Evolutionary conservation across 345 rosid species (phyloP).

Genomic region (Eucalyptus decipiens): DNA sequence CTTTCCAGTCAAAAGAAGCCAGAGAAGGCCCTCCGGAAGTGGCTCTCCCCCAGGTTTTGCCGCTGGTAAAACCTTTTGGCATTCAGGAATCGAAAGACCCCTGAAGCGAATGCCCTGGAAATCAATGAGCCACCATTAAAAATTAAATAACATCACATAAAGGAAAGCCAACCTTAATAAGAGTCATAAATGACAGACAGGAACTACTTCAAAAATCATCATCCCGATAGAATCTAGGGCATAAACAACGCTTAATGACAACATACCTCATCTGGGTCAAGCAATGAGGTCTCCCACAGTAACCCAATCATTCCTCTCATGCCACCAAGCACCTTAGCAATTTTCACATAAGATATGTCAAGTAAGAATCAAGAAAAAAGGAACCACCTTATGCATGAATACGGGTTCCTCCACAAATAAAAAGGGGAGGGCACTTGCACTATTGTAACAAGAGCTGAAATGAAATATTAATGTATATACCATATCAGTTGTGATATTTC

Average conservation of each 20-base stretch:
- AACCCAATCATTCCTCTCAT: slow-evolving; percentile 99
- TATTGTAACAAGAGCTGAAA: background rate
- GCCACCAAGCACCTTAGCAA: slow-evolving; percentile 75
- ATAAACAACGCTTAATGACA: background rate
- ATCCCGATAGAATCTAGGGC: background rate
- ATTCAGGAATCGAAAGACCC: slow-evolving; percentile 93
- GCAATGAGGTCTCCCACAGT: slow-evolving; percentile 97
- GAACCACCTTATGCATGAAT: background rate
- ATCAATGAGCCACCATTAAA: background rate
- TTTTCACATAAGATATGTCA: background rate
- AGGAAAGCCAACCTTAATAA: background rate
- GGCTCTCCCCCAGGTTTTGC: slow-evolving; percentile 93
- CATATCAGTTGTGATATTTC: slow-evolving; percentile 91
- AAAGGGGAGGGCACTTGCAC: background rate
- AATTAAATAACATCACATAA: background rate
- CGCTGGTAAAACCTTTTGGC: slow-evolving; percentile 86
- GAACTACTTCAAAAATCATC: background rate
- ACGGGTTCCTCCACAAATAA: background rate
- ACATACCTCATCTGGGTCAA: slow-evolving; percentile 88
- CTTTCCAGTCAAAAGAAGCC: slow-evolving; percentile 99
- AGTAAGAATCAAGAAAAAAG: background rate
- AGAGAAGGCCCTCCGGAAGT: slow-evolving; percentile 91
- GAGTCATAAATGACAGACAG: background rate
- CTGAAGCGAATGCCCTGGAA: slow-evolving; percentile 91
- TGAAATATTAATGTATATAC: slow-evolving; percentile 14